phyloP scores from a whole-genome alignment of 2,329 filamentous ascomycete genomes.

The Trichophyton verrucosum region DNA sequence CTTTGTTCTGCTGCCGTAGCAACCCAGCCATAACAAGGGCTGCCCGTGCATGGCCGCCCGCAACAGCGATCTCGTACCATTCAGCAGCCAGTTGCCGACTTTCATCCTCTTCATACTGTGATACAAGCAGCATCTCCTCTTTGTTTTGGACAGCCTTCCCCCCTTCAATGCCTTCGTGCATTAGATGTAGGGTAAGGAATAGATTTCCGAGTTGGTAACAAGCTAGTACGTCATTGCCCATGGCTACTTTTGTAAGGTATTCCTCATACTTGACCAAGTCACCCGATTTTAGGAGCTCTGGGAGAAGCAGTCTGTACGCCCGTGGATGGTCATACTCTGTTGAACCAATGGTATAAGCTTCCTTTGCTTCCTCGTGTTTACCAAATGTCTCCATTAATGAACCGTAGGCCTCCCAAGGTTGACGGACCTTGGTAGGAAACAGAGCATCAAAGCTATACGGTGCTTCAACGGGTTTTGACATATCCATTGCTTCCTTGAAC shows the following conservation, averaged over 20 bases:
- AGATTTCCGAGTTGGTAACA: slow-evolving; percentile 26
- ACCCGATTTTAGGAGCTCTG: slow-evolving; percentile 15
- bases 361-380: slow-evolving; percentile 12
- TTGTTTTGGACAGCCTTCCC: background rate
- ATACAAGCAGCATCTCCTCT: background rate
- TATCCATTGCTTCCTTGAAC: slow-evolving; percentile 9
- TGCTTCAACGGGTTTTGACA: background rate
- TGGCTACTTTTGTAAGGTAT: slow-evolving; percentile 25
- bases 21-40: slow-evolving; percentile 22
- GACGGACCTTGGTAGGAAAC: slow-evolving; percentile 5
- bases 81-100: slow-evolving; percentile 19
- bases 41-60: slow-evolving; percentile 15
- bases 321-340: slow-evolving; percentile 22
- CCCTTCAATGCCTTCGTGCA: background rate
- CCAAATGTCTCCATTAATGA: slow-evolving; percentile 14
- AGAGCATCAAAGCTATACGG: slow-evolving; percentile 1
- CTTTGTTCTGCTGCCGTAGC: slow-evolving; percentile 18
- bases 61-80: slow-evolving; percentile 25
- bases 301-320: slow-evolving; percentile 18
- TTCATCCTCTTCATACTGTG: slow-evolving; percentile 7
- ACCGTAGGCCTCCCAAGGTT: slow-evolving; percentile 22
- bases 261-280: slow-evolving; percentile 24
- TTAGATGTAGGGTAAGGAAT: slow-evolving; percentile 22
- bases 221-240: slow-evolving; percentile 19
- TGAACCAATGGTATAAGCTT: slow-evolving; percentile 20